Base-by-base conservation (phyloP, 177 flowering plant species). In the Vitis hybrid region DNA sequence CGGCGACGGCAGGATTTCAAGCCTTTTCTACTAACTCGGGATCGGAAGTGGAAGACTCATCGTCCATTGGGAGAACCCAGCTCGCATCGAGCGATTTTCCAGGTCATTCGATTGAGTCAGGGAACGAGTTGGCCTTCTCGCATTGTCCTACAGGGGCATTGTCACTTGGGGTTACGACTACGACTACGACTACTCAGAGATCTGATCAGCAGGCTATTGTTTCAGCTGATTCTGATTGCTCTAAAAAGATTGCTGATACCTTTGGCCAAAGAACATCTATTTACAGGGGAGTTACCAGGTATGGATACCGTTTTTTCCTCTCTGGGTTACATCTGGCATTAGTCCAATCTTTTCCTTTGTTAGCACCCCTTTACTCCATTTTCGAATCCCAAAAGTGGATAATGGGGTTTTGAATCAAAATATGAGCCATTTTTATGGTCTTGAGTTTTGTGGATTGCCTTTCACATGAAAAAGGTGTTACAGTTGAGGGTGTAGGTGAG, bases 211-310 rank as follows among this genome's bases (percentile, higher is more conserved):
- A 80, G 51, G 76, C 79, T 19, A 69, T 83, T 59, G 87, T 85
- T 65, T 3, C 80, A 0, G 77, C 19, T 17, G 88, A 80, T 15
- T 53, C 86, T 0, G 85, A 86, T 54, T 24, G 73, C 54, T 57
- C 78, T 9, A 92, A 88, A 85, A 92, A 86, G 76, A 58, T 85
- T 2, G 72, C 82, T 51, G 97, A 92, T 60, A 86, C 92, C 11
- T 89, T 92, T 71, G 95, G 97, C n/a, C 97, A 92, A 75, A 81
- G 97, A 71, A 92, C 97, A 17, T 92, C 97, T 1, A 86, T 90
- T 69, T 92, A 90, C 86, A 78, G 97, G 79, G 97, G 97, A 1
- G 97, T 92, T 24, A 92, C 97, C 0, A 85, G 94, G 97, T 86
- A 77, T 0, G 47, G 47, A 7, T 3, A 28, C 31, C 31, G 31